phyloP scores from a whole-genome alignment of 164 flowering plant genomes.

The Magnolia changhungtana region DNA sequence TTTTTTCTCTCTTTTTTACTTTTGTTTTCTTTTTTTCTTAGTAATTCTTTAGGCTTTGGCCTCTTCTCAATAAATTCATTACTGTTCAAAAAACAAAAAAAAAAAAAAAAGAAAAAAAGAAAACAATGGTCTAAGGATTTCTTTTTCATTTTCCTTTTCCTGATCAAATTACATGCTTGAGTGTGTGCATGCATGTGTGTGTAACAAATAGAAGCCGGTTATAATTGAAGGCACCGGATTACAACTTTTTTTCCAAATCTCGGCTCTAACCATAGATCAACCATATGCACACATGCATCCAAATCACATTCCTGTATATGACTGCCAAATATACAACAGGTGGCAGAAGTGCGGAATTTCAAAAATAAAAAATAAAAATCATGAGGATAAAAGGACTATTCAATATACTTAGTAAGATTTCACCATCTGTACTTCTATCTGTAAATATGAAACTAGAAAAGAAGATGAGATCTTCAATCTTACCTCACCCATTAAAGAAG shows the following conservation, averaged over 20 bases:
- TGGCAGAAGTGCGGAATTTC: not conserved
- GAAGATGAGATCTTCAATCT: not conserved
- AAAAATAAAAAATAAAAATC: no score
- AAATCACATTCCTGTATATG: not conserved
- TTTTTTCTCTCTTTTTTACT: no score
- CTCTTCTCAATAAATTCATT: no score
- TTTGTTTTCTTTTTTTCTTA: no score
- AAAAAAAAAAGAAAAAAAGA: no score
- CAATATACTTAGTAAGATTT: not conserved
- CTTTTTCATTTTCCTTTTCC: no score
- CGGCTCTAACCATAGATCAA: not conserved
- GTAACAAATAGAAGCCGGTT: no score
- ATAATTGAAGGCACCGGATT: not conserved
- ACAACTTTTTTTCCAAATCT: not conserved
- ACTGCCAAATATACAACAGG: not conserved
- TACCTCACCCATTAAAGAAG: not conserved
- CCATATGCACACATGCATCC: not conserved
- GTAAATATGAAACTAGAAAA: not conserved
- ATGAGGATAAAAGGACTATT: not conserved
- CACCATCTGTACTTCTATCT: not conserved
- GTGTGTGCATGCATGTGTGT: no score
- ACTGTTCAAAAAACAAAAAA: no score
- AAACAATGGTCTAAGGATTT: no score
- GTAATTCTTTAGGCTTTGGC: not conserved
- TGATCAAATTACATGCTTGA: no score